These are phyloP conservation scores for Diaporthe capsici DNA, from an alignment of 2,329 filamentous ascomycete species.

Conservation along the genomic window DNA sequence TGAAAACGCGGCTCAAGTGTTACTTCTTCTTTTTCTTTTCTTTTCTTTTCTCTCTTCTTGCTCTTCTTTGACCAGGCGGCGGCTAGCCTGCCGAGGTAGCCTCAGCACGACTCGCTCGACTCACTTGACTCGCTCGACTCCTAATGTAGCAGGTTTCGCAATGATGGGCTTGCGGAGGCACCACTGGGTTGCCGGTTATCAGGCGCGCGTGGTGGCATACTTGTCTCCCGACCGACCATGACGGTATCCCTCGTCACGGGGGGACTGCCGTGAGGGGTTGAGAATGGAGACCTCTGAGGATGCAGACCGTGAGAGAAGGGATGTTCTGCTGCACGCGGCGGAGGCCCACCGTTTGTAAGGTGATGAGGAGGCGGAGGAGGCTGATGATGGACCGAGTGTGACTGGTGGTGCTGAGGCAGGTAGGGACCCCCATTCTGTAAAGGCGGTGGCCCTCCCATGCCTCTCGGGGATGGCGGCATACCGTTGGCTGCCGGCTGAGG, in stretches of 20 bases:
- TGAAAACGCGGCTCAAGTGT: background rate
- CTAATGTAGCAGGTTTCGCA: slow-evolving; percentile 80
- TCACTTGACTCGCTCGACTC: background rate
- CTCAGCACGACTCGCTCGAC: background rate
- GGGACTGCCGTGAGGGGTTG: slow-evolving; percentile 61
- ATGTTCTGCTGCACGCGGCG: slow-evolving; percentile 60
- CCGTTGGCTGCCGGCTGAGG: slow-evolving; percentile 57
- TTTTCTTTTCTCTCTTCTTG: background rate
- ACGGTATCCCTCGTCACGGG: slow-evolving; percentile 58
- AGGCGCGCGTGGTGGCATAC: slow-evolving; percentile 50
- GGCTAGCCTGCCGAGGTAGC: background rate
- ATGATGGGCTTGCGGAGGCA: slow-evolving; percentile 83
- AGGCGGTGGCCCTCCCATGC: slow-evolving; percentile 58
- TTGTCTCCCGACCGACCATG: slow-evolving; percentile 50
- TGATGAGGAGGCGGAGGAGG: slow-evolving; percentile 52
- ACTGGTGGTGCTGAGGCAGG: slow-evolving; percentile 52
- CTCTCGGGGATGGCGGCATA: slow-evolving; percentile 64
- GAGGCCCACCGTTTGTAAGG: slow-evolving; percentile 55
- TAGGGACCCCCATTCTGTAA: slow-evolving; percentile 59
- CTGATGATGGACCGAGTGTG: slow-evolving; percentile 38
- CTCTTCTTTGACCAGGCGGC: background rate
- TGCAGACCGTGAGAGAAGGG: slow-evolving; percentile 55
- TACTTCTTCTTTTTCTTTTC: background rate
- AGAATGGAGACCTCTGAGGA: slow-evolving; percentile 54
- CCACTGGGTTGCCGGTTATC: slow-evolving; percentile 68